A percentile compares a stretch with the other conserved stretches of the same genome.
Conservation (phyloP, 371 early-diverging fungal species). For the Saksenaea vasiformis region DNA sequence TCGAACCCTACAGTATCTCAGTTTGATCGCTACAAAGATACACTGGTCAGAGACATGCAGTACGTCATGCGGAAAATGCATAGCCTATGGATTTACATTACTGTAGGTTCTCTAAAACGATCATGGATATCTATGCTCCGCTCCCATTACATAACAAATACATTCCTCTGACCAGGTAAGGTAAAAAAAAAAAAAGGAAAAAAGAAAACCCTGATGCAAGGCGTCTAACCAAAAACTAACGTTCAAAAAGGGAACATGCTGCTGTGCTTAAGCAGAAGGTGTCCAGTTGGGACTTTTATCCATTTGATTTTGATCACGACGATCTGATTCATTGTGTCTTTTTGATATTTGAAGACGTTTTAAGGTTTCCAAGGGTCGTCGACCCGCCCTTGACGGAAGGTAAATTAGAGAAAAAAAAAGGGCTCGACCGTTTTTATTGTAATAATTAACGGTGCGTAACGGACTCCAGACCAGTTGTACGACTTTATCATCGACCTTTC, state of each 20-base stretch:
- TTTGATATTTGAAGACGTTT: slow-evolving; percentile 65
- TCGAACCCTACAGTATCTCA: slow-evolving; percentile 2
- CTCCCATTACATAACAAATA: slow-evolving; percentile 20
- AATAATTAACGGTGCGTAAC: slow-evolving; percentile 11
- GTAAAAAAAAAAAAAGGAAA: slow-evolving; percentile 2
- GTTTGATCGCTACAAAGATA: slow-evolving; percentile 26
- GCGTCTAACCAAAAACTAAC: slow-evolving; percentile 9
- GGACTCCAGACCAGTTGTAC: slow-evolving; percentile 50
- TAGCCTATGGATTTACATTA: slow-evolving; percentile 4
- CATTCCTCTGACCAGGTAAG: background rate
- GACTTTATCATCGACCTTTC: slow-evolving; percentile 63
- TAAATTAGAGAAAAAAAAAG: slow-evolving; percentile 34
- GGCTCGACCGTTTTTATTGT: background rate
- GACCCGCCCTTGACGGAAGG: slow-evolving; percentile 55
- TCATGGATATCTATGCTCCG: slow-evolving; percentile 28
- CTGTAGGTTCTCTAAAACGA: slow-evolving; percentile 21
- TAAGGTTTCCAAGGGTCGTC: slow-evolving; percentile 56
- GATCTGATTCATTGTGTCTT: slow-evolving; percentile 70
- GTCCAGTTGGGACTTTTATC: slow-evolving; percentile 69
- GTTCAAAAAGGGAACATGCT: slow-evolving; percentile 37
- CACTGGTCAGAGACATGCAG: slow-evolving; percentile 24
- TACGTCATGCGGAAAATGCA: slow-evolving; percentile 10
- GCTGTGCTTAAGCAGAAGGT: slow-evolving; percentile 46
- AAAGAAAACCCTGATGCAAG: slow-evolving; percentile 8
- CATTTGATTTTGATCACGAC: slow-evolving; percentile 60